Evolutionary conservation across 306 rosid genomes (phyloP), one percentile per base, ranked within the genome.

Genomic region (Oemleria cerasiformis): DNA sequence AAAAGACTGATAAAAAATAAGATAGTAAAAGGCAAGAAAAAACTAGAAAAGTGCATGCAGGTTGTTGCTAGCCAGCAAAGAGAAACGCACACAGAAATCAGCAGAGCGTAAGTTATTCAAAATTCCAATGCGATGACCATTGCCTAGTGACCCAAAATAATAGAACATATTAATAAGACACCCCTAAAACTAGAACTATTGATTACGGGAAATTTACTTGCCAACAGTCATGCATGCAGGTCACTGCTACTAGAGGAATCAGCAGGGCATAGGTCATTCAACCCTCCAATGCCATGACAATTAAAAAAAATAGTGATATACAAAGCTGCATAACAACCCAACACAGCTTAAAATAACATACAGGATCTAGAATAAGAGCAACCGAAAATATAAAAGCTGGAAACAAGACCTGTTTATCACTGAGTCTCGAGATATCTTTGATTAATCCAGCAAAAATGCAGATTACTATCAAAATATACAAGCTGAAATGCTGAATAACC

Each of bases 271-370:
- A 67, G 36, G 60, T 50, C 47, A 67, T 50, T n/a, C 36, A 67
- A 50, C 60, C 68, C 48, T 49, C 53, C 47, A 51, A 50, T 48
- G 47, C 60, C 60, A 34, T 34, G n/a, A 67, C 60, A 9, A 44
- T 67, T 67, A 25, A 39, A 67, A 67, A 14, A 50, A 44, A 60
- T 40, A 11, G 45, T 25, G 41, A 45, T 16, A 65, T 36, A 60
- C 11, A 67, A 49, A 67, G 60, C 57, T 51, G 73, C 73, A 50
- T 11, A 50, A 38, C 38, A 68, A 68, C 43, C 49, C 38, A 41
- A 51, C 4, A 39, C 39, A 51, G n/a, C 59, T 51, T 51, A 50
- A 51, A 38, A 36, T 51, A 68, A 50, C 39, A 68, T 41, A 11
- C 48, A 51, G 12, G 38, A 53, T n/a, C 39, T 23, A n/a, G 38